Conservation (phyloP, 495 filamentous ascomycete genomes). For the Cudoniella acicularis region DNA sequence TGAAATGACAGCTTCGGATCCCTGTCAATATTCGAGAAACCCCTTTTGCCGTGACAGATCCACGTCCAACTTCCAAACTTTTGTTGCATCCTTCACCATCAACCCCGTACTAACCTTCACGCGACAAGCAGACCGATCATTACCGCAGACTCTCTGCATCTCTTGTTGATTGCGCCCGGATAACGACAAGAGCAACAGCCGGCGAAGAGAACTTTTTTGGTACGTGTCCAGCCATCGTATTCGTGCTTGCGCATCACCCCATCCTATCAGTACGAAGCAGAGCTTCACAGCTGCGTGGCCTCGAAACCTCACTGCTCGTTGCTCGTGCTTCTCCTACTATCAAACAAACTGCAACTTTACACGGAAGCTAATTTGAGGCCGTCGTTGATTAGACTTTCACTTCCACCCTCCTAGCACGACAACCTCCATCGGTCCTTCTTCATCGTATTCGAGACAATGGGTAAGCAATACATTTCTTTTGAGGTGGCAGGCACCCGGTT, state of each 20-base stretch:
- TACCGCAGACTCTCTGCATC: not conserved
- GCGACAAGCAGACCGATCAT: conserved; percentile 9
- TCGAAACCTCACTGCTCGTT: not conserved
- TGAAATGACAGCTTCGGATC: conserved; percentile 23
- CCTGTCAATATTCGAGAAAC: conserved; percentile 20
- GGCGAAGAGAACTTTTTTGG: conserved; percentile 14
- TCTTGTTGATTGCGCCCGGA: conserved; percentile 8
- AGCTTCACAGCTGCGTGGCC: not conserved
- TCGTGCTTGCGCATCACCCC: conserved; percentile 12
- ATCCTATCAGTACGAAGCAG: conserved; percentile 15
- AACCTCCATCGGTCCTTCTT: conserved; percentile 19
- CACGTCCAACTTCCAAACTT: conserved; percentile 12
- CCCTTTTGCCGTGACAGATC: conserved; percentile 16
- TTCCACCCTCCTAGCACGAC: conserved; percentile 11
- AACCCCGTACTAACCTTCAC: conserved; percentile 9
- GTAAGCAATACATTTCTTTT: conserved; percentile 26
- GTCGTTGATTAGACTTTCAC: conserved; percentile 9
- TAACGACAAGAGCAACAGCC: conserved; percentile 6
- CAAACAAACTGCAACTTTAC: not conserved
- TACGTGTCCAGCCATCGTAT: conserved; percentile 21
- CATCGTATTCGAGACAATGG: conserved; percentile 21
- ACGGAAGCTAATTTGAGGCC: conserved; percentile 19
- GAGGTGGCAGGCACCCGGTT: conserved; percentile 1
- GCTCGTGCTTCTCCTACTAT: not conserved
- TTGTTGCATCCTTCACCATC: conserved; percentile 13